These are phyloP conservation scores for Eutrema salsugineum DNA, from an alignment of 441 rosid species.

Conservation along the genomic window DNA sequence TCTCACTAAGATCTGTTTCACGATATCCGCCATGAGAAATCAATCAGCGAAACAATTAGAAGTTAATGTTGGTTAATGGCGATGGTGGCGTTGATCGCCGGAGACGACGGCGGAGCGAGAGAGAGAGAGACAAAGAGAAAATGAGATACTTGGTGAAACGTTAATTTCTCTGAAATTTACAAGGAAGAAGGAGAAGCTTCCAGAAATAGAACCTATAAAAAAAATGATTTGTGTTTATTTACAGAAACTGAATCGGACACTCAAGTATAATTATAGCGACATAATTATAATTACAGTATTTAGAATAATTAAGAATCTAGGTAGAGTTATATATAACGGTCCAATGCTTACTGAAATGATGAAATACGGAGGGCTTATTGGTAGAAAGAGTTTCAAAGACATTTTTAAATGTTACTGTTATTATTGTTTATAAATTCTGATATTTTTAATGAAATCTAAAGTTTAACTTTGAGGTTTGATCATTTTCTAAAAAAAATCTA, in stretches of 20 bases:
- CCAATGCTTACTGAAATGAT: not conserved
- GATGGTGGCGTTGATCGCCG: conserved; percentile 33
- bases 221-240: not conserved
- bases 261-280: not conserved
- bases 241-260: conserved; percentile 9
- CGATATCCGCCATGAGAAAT: conserved; percentile 59
- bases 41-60: not conserved
- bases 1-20: conserved; percentile 56
- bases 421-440: no score
- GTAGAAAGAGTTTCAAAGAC: no score
- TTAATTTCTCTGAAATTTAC: conserved; percentile 30
- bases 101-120: conserved; percentile 25
- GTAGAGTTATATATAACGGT: not conserved
- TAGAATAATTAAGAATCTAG: not conserved
- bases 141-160: conserved; percentile 28
- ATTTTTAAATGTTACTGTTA: no score
- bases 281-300: no score
- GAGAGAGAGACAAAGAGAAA: conserved; percentile 6
- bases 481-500: no score
- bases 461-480: no score
- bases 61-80: not conserved
- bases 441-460: no score
- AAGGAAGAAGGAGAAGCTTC: not conserved
- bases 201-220: no score
- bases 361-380: no score